Evolutionary conservation across 140 eudicot species (phyloP).

Genomic region (Oenanthe javanica): DNA sequence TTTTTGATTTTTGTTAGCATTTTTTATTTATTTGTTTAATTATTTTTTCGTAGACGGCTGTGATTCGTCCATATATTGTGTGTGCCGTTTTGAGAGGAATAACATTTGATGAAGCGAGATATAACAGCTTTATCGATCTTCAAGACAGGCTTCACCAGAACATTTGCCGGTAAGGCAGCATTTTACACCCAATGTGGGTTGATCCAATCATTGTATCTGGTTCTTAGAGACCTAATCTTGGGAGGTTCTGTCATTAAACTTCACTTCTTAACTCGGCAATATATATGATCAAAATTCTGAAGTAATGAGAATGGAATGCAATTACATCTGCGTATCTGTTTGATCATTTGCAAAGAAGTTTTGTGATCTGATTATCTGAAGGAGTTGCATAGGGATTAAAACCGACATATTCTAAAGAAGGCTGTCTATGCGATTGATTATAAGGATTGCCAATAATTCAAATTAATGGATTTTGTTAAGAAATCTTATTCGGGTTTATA

Average conservation of each 20-base stretch:
- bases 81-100: constrained; percentile 92
- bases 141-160: constrained; percentile 97
- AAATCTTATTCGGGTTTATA: neutral
- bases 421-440: neutral
- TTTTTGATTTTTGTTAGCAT: neutral
- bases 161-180: constrained; percentile 61
- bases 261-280: neutral
- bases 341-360: neutral
- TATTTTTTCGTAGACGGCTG: constrained; percentile 43
- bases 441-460: neutral
- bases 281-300: neutral
- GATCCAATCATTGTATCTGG: neutral
- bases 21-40: no score
- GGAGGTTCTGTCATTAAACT: neutral
- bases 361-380: no score
- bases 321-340: neutral
- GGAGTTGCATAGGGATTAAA: neutral
- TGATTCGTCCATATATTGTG: constrained; percentile 72
- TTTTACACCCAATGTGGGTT: neutral
- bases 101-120: constrained; percentile 80
- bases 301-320: neutral
- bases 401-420: neutral
- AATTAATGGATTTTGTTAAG: neutral
- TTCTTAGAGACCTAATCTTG: neutral
- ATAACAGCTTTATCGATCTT: constrained; percentile 94